Evolutionary conservation across 805 yeast genomes (phyloP).

Genomic region (Candida railenensis): DNA sequence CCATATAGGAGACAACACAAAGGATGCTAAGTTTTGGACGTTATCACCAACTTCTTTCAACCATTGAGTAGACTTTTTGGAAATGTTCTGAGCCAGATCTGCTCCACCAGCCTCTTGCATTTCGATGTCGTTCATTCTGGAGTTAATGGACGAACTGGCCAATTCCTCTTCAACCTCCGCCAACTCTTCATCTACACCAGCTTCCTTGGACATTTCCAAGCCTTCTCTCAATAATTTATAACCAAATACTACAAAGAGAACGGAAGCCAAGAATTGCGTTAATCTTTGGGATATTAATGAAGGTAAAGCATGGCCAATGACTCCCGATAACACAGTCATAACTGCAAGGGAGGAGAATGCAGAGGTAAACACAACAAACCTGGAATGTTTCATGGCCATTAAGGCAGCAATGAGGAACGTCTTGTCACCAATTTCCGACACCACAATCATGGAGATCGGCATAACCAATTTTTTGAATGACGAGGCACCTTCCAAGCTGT

Average conservation of each 20-base stretch:
- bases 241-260: constrained; percentile 82
- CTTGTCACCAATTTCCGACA: constrained; percentile 97
- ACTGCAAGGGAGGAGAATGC: constrained; percentile 81
- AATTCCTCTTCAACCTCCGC: constrained; percentile 97
- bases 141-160: constrained; percentile 57
- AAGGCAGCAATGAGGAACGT: constrained; percentile 95
- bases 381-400: constrained; percentile 94
- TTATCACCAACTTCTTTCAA: constrained; percentile 33
- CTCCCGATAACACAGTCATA: constrained; percentile 90
- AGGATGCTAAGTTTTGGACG: constrained; percentile 53
- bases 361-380: constrained; percentile 81
- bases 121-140: constrained; percentile 57
- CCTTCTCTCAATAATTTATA: constrained; percentile 77
- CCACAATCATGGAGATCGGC: constrained; percentile 86
- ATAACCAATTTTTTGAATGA: constrained; percentile 48
- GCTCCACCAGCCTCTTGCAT: constrained; percentile 35
- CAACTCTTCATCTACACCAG: constrained; percentile 92
- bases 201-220: constrained; percentile 69
- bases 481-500: neutral
- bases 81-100: neutral
- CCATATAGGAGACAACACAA: constrained; percentile 83
- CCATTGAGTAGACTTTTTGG: constrained; percentile 15
- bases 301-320: constrained; percentile 91
- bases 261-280: constrained; percentile 80
- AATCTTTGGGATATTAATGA: constrained; percentile 73